Evolutionary conservation across 192 early-diverging fungal genomes (phyloP).

Genomic region (Coemansia brasiliensis): DNA sequence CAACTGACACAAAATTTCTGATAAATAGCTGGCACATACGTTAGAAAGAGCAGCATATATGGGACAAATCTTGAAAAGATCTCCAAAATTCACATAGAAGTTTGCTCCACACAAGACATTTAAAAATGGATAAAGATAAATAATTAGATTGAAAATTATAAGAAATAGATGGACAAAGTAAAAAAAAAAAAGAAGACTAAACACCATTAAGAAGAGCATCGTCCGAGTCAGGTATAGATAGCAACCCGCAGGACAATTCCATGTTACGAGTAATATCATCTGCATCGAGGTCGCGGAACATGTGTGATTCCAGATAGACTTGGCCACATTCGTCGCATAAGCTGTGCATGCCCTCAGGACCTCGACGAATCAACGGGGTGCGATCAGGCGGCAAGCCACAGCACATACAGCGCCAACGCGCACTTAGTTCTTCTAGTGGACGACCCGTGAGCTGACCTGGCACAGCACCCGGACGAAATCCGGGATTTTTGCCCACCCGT

Average conservation of each 20-base stretch:
- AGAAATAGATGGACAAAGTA: no score
- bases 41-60: no score
- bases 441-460: slow-evolving; percentile 31
- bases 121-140: not conserved
- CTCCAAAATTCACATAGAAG: no score
- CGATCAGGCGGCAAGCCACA: slow-evolving; percentile 43
- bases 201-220: not conserved
- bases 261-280: slow-evolving; percentile 28
- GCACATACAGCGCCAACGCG: slow-evolving; percentile 50
- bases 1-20: no score
- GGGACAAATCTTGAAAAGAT: no score
- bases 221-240: not conserved
- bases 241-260: slow-evolving; percentile 23
- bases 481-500: not conserved
- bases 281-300: slow-evolving; percentile 22
- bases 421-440: slow-evolving; percentile 42
- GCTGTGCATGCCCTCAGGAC: slow-evolving; percentile 52
- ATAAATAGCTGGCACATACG: no score
- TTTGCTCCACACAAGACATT: no score
- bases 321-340: slow-evolving; percentile 44
- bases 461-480: slow-evolving; percentile 13
- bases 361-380: slow-evolving; percentile 45
- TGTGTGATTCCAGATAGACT: slow-evolving; percentile 13
- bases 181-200: not conserved
- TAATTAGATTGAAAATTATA: slow-evolving; percentile 2